Evolutionary conservation across 495 filamentous ascomycete species (phyloP), one percentile per base, ranked within the genome.

Genomic region (Aspergillus bridgeri): DNA sequence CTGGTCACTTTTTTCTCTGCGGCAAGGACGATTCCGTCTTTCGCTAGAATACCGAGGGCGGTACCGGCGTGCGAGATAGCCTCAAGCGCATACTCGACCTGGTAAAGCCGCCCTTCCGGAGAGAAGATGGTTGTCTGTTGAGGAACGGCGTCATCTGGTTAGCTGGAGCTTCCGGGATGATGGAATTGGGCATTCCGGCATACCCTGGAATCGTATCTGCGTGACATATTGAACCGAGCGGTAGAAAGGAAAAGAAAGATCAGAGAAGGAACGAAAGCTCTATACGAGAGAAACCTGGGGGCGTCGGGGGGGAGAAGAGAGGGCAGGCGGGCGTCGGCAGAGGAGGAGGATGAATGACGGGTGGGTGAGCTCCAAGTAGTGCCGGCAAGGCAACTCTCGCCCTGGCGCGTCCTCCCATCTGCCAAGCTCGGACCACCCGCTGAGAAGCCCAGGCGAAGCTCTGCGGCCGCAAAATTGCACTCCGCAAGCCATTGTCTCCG

Each of bases 1-100:
- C 93, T 97, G 56, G 94, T 98, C 65, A 98, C 94, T 80, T 98
- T 98, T 74, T 94, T 86, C 84, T 98, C 94, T n/a, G 94, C 94
- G 48, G 94, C 94, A 51, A 98, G 85, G 57, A 98, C 94, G 70
- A 98, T 98, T 67, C 94, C 94, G 85, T 98, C 94, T 73, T 92
- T 91, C 53, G 94, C 93, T 60, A 98, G 82, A 66, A 98, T 96
- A 49, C 94, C 94, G 59, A 98, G 84, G 58, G 94, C 94, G 21
- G 94, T 98, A 56, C 94, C 94, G 60, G 94, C 94, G 67, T 98
- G 95, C 48, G 95, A 98, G 69, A 98, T 98, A 66, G 94, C 94
- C 71, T 98, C 94, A 20, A 98, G 85, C 15, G 94, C 94, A 84
- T 98, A 98, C 84, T 98, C 94, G 63, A 98, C 94, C 77, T 98